A percentile compares a stretch with the other conserved stretches of the same genome.
Conservation (phyloP, 495 filamentous ascomycete genomes). For the Lasiosphaeriaceae sp. region DNA sequence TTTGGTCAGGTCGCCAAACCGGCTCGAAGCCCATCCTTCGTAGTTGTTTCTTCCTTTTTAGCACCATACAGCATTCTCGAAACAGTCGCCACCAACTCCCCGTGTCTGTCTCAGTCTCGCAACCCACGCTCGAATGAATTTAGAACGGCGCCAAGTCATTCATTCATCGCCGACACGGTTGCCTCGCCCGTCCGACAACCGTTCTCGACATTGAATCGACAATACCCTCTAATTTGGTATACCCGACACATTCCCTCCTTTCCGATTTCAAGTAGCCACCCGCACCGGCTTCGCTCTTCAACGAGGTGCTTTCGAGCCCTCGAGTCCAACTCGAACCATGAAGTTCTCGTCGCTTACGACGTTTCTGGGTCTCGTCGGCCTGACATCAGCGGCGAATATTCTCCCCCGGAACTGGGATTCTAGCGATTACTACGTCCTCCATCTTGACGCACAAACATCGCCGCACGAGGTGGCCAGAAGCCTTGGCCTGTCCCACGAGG, state of each 20-base stretch:
- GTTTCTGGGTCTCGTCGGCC: conserved; percentile 41
- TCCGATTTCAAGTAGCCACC: conserved; percentile 1
- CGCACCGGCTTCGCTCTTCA: conserved; percentile 1
- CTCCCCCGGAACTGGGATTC: conserved; percentile 54
- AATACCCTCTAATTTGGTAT: not conserved
- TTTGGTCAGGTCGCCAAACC: not conserved
- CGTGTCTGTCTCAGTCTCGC: not conserved
- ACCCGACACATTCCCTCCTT: not conserved
- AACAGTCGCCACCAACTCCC: not conserved
- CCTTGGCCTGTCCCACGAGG: conserved; percentile 78
- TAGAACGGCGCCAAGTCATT: conserved; percentile 3
- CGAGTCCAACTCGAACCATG: conserved; percentile 28
- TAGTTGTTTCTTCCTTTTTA: not conserved
- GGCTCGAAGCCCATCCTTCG: not conserved
- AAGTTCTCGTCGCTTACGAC: conserved; percentile 31
- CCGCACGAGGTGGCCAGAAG: conserved; percentile 69
- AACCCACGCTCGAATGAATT: not conserved
- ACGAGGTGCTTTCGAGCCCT: conserved; percentile 12
- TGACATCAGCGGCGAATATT: conserved; percentile 34
- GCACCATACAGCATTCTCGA: not conserved
- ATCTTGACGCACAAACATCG: conserved; percentile 60
- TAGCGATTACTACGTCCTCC: conserved; percentile 87
- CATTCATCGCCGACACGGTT: not conserved
- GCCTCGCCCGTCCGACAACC: not conserved
- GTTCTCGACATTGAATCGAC: not conserved